These are phyloP conservation scores for Excoecaria agallocha DNA, from an alignment of 345 rosid genomes.

Conservation along the genomic window DNA sequence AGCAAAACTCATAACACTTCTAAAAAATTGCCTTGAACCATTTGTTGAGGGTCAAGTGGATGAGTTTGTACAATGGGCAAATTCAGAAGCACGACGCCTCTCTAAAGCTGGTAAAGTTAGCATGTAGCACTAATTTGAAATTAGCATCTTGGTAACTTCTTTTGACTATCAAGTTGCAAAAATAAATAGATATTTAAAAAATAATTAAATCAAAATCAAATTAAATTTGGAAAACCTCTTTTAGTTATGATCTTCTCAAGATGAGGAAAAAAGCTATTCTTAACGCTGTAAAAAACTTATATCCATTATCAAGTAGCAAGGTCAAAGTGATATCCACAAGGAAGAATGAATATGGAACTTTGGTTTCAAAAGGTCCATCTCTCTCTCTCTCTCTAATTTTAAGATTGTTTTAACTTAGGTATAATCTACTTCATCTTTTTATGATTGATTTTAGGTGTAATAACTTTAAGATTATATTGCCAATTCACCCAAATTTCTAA, in stretches of 20 bases:
- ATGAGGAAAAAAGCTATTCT: background rate
- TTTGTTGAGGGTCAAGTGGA: conserved; percentile 59
- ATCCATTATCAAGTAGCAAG: background rate
- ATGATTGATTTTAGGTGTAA: background rate
- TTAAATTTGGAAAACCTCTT: too few species aligned
- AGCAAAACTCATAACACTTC: conserved; percentile 54
- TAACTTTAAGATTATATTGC: too few species aligned
- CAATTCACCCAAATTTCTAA: too few species aligned
- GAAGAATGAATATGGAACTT: background rate
- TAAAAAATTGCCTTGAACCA: conserved; percentile 68
- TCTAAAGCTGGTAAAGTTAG: conserved; percentile 60
- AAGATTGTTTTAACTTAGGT: background rate
- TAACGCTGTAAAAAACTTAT: background rate
- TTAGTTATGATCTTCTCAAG: background rate
- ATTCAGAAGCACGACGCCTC: conserved; percentile 69
- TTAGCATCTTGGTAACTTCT: background rate
- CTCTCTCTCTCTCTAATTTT: background rate
- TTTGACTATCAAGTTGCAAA: background rate
- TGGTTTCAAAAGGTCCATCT: conserved; percentile 2
- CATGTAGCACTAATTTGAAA: background rate
- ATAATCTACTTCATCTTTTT: background rate
- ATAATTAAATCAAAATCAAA: too few species aligned
- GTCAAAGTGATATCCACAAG: background rate
- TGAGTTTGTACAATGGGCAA: conserved; percentile 74
- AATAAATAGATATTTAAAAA: background rate